phyloP scores from a whole-genome alignment of 257 asterid species.

The Sherardia arvensis region DNA sequence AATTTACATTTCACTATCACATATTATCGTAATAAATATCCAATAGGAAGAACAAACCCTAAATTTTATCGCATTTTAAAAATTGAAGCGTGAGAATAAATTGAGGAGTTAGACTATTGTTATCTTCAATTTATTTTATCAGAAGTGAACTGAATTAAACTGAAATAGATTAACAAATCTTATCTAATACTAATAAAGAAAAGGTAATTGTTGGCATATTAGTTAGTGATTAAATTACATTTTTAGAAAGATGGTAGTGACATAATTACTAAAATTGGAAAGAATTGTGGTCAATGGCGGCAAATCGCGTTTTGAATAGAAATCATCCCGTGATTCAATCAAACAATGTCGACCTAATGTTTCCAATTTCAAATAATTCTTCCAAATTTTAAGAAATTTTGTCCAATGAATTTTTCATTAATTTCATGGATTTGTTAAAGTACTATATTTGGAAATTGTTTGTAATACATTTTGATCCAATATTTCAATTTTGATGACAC shows the following conservation, averaged over 20 bases:
- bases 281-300: background rate
- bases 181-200: too few species aligned
- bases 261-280: background rate
- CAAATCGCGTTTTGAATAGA: constrained; percentile 2
- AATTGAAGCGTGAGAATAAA: too few species aligned
- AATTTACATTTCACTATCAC: too few species aligned
- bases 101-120: too few species aligned
- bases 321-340: background rate
- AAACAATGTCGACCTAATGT: background rate
- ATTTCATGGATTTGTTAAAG: background rate
- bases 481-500: background rate
- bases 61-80: too few species aligned
- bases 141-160: too few species aligned
- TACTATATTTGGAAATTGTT: background rate
- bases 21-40: too few species aligned
- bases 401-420: background rate
- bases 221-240: background rate
- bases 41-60: too few species aligned
- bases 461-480: background rate
- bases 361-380: background rate
- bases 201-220: background rate
- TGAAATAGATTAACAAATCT: too few species aligned
- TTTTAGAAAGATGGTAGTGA: background rate
- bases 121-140: too few species aligned
- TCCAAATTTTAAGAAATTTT: too few species aligned